phyloP scores from a whole-genome alignment of 2,329 filamentous ascomycete species.

The Exophiala calicioides region DNA sequence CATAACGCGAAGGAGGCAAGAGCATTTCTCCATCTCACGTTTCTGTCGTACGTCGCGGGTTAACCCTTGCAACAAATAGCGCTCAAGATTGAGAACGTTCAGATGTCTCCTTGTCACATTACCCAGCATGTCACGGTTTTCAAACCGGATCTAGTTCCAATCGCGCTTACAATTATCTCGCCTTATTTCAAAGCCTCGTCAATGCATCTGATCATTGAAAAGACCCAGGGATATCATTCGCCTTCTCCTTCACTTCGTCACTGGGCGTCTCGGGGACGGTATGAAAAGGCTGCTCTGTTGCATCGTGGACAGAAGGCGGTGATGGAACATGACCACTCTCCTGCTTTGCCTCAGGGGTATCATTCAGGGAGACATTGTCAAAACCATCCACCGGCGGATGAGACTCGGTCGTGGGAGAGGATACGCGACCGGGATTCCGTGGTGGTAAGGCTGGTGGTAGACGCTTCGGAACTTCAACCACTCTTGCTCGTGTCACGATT shows the following conservation, averaged over 20 bases:
- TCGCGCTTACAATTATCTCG: too few relatives aligned
- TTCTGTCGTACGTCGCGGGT: too few relatives aligned
- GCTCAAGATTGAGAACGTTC: too few relatives aligned
- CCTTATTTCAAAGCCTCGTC: conserved; percentile 1
- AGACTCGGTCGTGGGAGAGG: conserved; percentile 31
- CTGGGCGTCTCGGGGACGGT: conserved; percentile 27
- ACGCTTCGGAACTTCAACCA: conserved; percentile 84
- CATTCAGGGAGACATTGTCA: conserved; percentile 37
- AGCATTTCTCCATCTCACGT: too few relatives aligned
- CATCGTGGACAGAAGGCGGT: conserved; percentile 16
- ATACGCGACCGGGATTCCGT: conserved; percentile 62
- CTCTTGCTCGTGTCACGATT: conserved; percentile 71
- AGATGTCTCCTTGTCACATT: neutral
- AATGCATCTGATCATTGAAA: conserved; percentile 21
- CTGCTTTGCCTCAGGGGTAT: conserved; percentile 25
- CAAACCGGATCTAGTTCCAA: too few relatives aligned
- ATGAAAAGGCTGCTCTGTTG: conserved; percentile 24
- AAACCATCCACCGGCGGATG: conserved; percentile 33
- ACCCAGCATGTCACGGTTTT: neutral
- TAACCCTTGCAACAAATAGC: too few relatives aligned
- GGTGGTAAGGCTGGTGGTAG: conserved; percentile 74
- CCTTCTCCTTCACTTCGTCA: conserved; percentile 20
- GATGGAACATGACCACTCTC: conserved; percentile 11
- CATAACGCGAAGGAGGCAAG: too few relatives aligned
- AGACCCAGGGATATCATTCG: conserved; percentile 20